A percentile compares a stretch with the other conserved stretches of the same genome.
phyloP scores from a whole-genome alignment of 2,329 filamentous ascomycete species.

The Phialemoniopsis sp. region DNA sequence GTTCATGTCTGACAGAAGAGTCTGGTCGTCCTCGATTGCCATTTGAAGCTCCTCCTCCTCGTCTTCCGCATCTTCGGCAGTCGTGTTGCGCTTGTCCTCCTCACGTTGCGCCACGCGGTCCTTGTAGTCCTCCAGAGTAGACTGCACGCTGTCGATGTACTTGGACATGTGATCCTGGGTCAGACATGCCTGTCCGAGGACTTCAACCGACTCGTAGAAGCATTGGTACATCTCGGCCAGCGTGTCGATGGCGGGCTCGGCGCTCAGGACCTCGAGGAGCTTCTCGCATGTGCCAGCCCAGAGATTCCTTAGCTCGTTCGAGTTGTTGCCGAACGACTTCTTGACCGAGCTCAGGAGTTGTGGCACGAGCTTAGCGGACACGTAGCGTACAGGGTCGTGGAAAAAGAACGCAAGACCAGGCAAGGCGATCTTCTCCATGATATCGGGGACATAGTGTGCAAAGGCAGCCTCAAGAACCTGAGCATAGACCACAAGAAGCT shows the following conservation, averaged over 20 bases:
- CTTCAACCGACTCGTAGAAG: constrained; percentile 97
- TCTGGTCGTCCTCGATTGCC: constrained; percentile 96
- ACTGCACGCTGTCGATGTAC: constrained; percentile 83
- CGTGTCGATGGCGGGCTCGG: constrained; percentile 93
- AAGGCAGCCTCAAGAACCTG: constrained; percentile 93
- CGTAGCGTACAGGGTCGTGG: constrained; percentile 93
- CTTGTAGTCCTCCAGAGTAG: constrained; percentile 89
- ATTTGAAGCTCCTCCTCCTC: constrained; percentile 79
- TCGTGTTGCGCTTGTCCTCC: constrained; percentile 71
- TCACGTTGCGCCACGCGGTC: constrained; percentile 75
- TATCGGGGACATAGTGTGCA: constrained; percentile 84
- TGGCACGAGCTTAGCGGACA: constrained; percentile 90
- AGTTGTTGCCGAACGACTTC: constrained; percentile 79
- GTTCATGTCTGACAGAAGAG: constrained; percentile 97
- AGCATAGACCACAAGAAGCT: constrained; percentile 94
- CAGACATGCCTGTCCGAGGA: constrained; percentile 81
- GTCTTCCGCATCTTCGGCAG: constrained; percentile 85
- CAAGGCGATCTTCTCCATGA: constrained; percentile 94
- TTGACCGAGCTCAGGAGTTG: constrained; percentile 92
- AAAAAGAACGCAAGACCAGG: constrained; percentile 97
- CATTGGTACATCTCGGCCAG: constrained; percentile 99
- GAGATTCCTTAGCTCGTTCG: constrained; percentile 72
- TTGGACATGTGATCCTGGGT: constrained; percentile 73
- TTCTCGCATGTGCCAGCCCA: constrained; percentile 87
- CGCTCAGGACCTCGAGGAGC: constrained; percentile 86